Evolutionary conservation across 2,329 filamentous ascomycete genomes (phyloP).

Genomic region (Xenoacremonium recifei): DNA sequence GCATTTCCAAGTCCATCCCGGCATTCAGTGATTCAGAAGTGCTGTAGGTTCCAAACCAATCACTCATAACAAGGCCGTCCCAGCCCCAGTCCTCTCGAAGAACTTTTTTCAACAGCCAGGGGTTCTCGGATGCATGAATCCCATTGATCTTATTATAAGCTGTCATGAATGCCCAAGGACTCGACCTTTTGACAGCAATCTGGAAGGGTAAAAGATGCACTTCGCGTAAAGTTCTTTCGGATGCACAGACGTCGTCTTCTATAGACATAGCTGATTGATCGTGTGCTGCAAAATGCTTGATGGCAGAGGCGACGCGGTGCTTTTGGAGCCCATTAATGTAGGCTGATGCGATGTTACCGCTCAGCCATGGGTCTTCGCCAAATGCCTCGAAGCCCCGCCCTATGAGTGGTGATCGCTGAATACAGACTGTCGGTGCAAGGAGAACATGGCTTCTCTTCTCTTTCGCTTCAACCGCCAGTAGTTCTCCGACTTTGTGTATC

Average conservation of each 20-base stretch:
- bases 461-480: constrained; percentile 50
- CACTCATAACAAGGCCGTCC: constrained; percentile 25
- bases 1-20: constrained; percentile 32
- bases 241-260: constrained; percentile 11
- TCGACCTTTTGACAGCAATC: constrained; percentile 31
- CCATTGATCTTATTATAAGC: constrained; percentile 39
- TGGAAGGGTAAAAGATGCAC: constrained; percentile 35
- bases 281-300: constrained; percentile 42
- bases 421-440: constrained; percentile 33
- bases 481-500: constrained; percentile 50
- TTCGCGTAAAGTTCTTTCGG: constrained; percentile 12
- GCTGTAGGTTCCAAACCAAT: constrained; percentile 34
- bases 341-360: constrained; percentile 30
- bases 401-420: constrained; percentile 38
- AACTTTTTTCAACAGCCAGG: constrained; percentile 20
- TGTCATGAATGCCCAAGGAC: constrained; percentile 33
- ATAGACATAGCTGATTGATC: constrained; percentile 26
- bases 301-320: constrained; percentile 33
- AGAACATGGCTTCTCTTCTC: constrained; percentile 67
- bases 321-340: constrained; percentile 35
- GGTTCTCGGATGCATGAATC: constrained; percentile 19
- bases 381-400: constrained; percentile 41
- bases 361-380: constrained; percentile 39
- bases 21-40: constrained; percentile 25
- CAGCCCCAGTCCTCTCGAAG: constrained; percentile 40